Evolutionary conservation across 2,329 filamentous ascomycete genomes (phyloP), one percentile per base, ranked within the genome.

Genomic region (Fusarium tupiense): DNA sequence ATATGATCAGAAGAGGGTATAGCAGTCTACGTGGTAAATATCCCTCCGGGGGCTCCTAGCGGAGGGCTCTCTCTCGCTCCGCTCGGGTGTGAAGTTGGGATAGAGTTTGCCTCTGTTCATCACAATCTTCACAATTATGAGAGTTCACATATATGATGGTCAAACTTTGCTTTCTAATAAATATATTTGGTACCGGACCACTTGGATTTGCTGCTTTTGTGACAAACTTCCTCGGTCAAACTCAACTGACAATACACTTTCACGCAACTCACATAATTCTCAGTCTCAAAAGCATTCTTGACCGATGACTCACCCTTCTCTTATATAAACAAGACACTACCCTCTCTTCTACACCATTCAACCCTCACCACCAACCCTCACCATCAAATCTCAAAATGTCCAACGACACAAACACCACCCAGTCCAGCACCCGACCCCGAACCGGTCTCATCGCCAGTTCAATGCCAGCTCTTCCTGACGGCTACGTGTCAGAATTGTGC

Each of bases 1-100:
- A n/a, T 78, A 76, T 35, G 76, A 77, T 38, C 74, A 71, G n/a
- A 78, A 67, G 61, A 72, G 76, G n/a, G 38, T 6, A 14, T 50
- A 52, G 6, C 20, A 2, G 22, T 31, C 20, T 29, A 8, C 9
- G 8, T 22, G 26, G 0, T 12, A 0, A 6, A 33, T 7, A 14
- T 17, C 33, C 50, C 50, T 53, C 50, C 50, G 50, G 50, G 50
- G 50, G 50, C 50, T 38, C 50, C 50, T 54, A 7, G 50, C 50
- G 50, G 50, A 54, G 50, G 17, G 50, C 50, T 13, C 3, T 7
- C 0, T 2, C 50, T 54, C 50, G 50, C 50, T 53, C 0, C 50
- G 50, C 50, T 53, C 83, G 19, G 84, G 13, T 2, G 40, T 41
- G 22, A 16, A 10, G 9, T 9, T 13, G 5, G 43, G n/a, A 13